Conservation (phyloP, 2,329 filamentous ascomycete genomes). For the Tolypocladium amazonense region DNA sequence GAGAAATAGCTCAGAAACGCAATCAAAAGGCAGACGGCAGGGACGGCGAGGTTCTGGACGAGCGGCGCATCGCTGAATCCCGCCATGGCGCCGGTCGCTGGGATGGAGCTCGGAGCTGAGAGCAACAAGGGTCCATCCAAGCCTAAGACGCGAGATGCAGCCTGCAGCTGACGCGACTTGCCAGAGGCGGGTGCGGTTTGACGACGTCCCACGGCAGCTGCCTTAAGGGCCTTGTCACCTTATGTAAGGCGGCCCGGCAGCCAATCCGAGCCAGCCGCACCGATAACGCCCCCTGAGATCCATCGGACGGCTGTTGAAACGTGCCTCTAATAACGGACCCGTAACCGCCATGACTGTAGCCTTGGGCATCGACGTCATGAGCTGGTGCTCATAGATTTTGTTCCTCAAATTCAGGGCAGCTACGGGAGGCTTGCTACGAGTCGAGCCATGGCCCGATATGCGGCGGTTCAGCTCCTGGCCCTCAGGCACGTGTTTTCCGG, state of each 20-base stretch:
- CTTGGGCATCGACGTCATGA: neutral
- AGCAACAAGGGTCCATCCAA: neutral
- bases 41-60: conserved; percentile 52
- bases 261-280: neutral
- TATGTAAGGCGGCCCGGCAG: neutral
- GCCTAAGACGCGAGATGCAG: neutral
- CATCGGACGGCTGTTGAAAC: neutral
- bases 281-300: neutral
- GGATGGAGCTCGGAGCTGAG: neutral
- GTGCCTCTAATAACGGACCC: neutral
- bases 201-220: neutral
- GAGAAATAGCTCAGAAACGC: conserved; percentile 61
- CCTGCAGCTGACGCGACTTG: neutral
- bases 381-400: neutral
- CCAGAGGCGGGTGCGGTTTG: neutral
- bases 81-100: conserved; percentile 20
- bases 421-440: neutral
- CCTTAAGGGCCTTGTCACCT: no score
- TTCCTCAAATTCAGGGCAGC: neutral
- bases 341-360: neutral
- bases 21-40: conserved; percentile 55
- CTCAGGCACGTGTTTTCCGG: conserved; percentile 3
- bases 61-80: conserved; percentile 30
- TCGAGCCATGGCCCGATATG: conserved; percentile 5
- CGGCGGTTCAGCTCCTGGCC: conserved; percentile 4